phyloP scores from a whole-genome alignment of 2,329 filamentous ascomycete species.

The Tolypocladium album region DNA sequence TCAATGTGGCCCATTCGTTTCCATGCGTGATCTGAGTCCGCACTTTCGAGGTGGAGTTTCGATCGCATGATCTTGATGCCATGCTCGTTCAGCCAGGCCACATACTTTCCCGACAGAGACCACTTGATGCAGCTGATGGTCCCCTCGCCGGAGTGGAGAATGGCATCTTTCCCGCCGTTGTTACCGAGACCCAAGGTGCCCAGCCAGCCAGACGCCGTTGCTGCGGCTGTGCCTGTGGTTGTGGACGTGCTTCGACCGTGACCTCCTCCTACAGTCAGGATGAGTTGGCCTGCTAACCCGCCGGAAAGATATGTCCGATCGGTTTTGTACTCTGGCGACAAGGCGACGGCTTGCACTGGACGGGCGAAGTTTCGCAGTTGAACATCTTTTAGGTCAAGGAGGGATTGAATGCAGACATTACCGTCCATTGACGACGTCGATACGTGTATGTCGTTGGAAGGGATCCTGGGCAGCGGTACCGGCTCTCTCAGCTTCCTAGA shows the following conservation, averaged over 20 bases:
- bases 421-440: constrained; percentile 92
- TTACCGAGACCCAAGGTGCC: constrained; percentile 73
- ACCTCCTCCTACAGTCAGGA: constrained; percentile 74
- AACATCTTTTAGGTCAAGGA: constrained; percentile 83
- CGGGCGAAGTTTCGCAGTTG: constrained; percentile 86
- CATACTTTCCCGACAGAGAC: constrained; percentile 85
- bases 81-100: constrained; percentile 92
- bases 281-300: constrained; percentile 75
- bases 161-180: constrained; percentile 71
- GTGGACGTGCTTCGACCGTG: constrained; percentile 78
- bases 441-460: constrained; percentile 87
- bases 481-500: constrained; percentile 42
- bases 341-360: constrained; percentile 79
- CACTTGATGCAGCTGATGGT: constrained; percentile 87
- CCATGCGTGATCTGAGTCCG: constrained; percentile 78
- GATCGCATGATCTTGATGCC: constrained; percentile 97
- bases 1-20: constrained; percentile 89
- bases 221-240: constrained; percentile 71
- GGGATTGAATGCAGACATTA: constrained; percentile 82
- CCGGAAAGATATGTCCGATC: constrained; percentile 87
- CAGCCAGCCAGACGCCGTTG: constrained; percentile 81
- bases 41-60: constrained; percentile 66
- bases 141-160: constrained; percentile 87
- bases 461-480: constrained; percentile 54
- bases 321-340: constrained; percentile 91